Evolutionary conservation across 768 basidiomycete species (phyloP).

Genomic region (Nidularia pulvinata): DNA sequence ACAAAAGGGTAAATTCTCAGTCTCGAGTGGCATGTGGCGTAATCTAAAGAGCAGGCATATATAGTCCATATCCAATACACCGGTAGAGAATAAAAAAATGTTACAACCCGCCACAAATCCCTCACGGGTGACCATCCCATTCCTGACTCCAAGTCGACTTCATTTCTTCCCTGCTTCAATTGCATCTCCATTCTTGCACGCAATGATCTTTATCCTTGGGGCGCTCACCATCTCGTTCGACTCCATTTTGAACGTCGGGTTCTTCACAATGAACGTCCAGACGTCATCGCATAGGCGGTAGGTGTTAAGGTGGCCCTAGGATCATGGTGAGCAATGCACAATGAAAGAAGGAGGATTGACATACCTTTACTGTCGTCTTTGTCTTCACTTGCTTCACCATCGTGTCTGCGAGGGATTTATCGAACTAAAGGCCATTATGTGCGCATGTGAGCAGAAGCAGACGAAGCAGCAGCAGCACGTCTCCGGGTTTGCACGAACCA

Average conservation of each 20-base stretch:
- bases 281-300: slow-evolving; percentile 96
- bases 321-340: neutral
- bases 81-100: no score
- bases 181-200: slow-evolving; percentile 95
- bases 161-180: slow-evolving; percentile 83
- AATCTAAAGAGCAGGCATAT: no score
- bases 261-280: slow-evolving; percentile 98
- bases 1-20: no score
- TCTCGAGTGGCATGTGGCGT: no score
- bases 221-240: slow-evolving; percentile 74
- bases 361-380: slow-evolving; percentile 91
- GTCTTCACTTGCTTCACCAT: slow-evolving; percentile 94
- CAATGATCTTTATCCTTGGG: slow-evolving; percentile 93
- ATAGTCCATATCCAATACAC: no score
- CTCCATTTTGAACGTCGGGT: slow-evolving; percentile 96
- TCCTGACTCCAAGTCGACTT: neutral
- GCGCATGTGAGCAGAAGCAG: neutral
- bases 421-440: slow-evolving; percentile 64
- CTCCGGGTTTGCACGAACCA: neutral
- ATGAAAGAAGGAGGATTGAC: slow-evolving; percentile 3
- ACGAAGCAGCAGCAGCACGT: no score
- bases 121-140: no score
- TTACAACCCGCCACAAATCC: no score
- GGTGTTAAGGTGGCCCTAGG: slow-evolving; percentile 85
- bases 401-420: slow-evolving; percentile 92